A percentile compares a stretch with the other conserved stretches of the same genome.
phyloP scores from a whole-genome alignment of 345 rosid genomes.

The Turritis glabra region DNA sequence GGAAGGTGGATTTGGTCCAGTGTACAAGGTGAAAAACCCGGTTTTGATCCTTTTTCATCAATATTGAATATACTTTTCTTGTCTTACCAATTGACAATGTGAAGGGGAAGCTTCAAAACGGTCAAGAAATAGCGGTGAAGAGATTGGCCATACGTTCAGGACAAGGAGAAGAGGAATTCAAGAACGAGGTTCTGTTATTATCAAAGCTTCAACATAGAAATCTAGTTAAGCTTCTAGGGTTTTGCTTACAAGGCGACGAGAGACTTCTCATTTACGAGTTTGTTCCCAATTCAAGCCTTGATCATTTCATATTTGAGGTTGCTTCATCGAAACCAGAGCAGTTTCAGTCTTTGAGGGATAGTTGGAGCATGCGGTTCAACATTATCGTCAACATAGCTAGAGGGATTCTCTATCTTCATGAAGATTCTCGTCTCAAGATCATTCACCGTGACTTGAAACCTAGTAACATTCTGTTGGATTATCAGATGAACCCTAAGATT shows the following conservation, averaged over 20 bases:
- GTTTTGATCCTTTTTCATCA: not conserved
- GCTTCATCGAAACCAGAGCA: not conserved
- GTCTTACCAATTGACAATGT: not conserved
- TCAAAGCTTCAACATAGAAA: slow-evolving; percentile 23
- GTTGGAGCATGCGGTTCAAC: slow-evolving; percentile 2
- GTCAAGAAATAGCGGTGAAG: slow-evolving; percentile 42
- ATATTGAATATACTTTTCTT: not conserved
- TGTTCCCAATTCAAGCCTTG: slow-evolving; percentile 47
- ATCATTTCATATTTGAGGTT: slow-evolving; percentile 31
- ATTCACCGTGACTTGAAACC: slow-evolving; percentile 27
- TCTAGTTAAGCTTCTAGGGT: slow-evolving; percentile 45
- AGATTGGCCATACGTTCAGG: slow-evolving; percentile 37
- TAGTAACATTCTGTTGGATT: slow-evolving; percentile 39
- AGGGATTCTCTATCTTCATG: slow-evolving; percentile 33
- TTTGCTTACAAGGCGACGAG: slow-evolving; percentile 42
- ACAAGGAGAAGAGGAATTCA: slow-evolving; percentile 45
- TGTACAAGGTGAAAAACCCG: slow-evolving; percentile 20
- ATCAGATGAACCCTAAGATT: slow-evolving; percentile 49
- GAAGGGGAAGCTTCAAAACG: slow-evolving; percentile 35
- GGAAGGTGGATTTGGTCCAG: slow-evolving; percentile 32
- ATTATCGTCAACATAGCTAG: slow-evolving; percentile 28
- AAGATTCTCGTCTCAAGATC: slow-evolving; percentile 48
- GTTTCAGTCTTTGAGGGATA: not conserved
- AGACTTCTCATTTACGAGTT: slow-evolving; percentile 47
- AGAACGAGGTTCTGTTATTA: slow-evolving; percentile 14